phyloP scores from a whole-genome alignment of 208 protist species.

The Histomonas meleagridis region DNA sequence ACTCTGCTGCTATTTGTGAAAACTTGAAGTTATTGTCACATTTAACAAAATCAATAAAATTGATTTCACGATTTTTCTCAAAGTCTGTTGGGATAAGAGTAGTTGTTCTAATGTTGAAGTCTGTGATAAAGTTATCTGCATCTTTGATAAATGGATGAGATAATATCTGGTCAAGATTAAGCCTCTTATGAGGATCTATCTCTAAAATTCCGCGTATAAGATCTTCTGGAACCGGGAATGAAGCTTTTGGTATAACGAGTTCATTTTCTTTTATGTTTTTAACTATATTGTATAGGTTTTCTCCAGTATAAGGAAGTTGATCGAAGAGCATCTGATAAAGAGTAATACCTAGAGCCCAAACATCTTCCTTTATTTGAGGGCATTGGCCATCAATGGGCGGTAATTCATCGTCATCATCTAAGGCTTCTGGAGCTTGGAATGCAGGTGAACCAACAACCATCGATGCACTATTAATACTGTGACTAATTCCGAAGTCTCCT shows the following conservation, averaged over 20 bases:
- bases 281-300: constrained; percentile 21
- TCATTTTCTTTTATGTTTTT: background rate
- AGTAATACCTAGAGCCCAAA: constrained; percentile 11
- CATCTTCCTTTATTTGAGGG: background rate
- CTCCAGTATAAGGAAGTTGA: background rate
- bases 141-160: background rate
- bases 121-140: no score
- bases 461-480: background rate
- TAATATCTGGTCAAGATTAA: background rate
- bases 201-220: background rate
- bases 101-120: no score
- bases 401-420: background rate
- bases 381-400: background rate
- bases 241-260: background rate
- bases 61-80: no score
- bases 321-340: background rate
- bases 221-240: background rate
- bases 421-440: background rate
- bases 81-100: no score
- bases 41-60: no score
- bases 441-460: constrained; percentile 6
- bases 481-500: constrained; percentile 13
- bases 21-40: no score
- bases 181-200: background rate
- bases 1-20: no score